Percentiles rank a stretch among this genome's conserved stretches.
Conservation (phyloP, 352 stramenopile species). For the Chrysophaeum taylorii region DNA sequence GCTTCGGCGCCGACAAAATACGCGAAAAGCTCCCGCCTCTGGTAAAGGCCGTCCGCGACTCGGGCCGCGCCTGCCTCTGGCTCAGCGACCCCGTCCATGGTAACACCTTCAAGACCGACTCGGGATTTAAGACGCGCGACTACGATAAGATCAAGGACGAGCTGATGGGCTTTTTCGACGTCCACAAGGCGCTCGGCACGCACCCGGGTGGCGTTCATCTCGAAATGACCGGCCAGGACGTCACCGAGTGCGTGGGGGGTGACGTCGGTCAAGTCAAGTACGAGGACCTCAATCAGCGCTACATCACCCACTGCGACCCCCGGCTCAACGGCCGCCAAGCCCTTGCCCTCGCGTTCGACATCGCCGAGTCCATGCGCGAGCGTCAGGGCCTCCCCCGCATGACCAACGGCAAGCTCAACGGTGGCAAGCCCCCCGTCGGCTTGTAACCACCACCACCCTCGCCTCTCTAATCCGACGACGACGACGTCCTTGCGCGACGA, state of each 20-base stretch:
- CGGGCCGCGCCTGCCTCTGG: slow-evolving; percentile 85
- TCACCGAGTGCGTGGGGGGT: slow-evolving; percentile 96
- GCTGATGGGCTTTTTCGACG: slow-evolving; percentile 91
- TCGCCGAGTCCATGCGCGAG: slow-evolving; percentile 75
- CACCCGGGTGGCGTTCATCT: slow-evolving; percentile 82
- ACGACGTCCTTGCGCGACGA: too few relatives aligned
- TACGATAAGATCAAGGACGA: slow-evolving; percentile 94
- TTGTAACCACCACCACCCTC: too few relatives aligned
- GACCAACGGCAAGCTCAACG: too few relatives aligned
- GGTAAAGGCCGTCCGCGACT: slow-evolving; percentile 85
- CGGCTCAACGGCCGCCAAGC: slow-evolving; percentile 94
- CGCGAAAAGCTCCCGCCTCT: slow-evolving; percentile 81
- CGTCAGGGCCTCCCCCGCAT: slow-evolving; percentile 55
- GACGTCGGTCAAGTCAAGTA: slow-evolving; percentile 77
- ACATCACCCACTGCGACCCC: slow-evolving; percentile 94
- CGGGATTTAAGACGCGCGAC: slow-evolving; percentile 87
- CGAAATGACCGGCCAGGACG: slow-evolving; percentile 95
- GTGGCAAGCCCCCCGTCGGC: too few relatives aligned
- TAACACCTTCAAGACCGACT: slow-evolving; percentile 93
- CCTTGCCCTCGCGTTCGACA: slow-evolving; percentile 92
- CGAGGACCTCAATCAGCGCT: slow-evolving; percentile 75
- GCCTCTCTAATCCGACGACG: too few relatives aligned
- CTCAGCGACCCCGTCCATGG: slow-evolving; percentile 89
- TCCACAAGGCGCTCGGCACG: slow-evolving; percentile 84
- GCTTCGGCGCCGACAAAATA: slow-evolving; percentile 88